phyloP scores from a whole-genome alignment of 345 rosid genomes.

The Mercurialis annua region DNA sequence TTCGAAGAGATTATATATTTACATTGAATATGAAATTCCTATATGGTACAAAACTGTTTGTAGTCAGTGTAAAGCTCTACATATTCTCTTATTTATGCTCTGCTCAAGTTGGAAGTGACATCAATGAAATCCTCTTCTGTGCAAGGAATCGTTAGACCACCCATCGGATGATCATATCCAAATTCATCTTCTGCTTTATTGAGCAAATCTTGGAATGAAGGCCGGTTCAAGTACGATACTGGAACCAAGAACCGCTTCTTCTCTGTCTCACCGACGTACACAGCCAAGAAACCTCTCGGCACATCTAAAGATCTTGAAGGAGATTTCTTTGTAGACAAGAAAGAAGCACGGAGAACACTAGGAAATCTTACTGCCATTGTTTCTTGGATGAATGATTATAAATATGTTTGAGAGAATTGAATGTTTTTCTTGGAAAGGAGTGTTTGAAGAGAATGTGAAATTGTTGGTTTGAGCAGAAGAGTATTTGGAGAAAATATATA shows the following conservation, averaged over 20 bases:
- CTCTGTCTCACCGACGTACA: slow-evolving; percentile 35
- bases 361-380: too few species aligned
- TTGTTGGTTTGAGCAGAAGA: too few species aligned
- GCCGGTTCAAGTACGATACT: background rate
- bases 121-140: background rate
- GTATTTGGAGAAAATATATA: too few species aligned
- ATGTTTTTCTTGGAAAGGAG: too few species aligned
- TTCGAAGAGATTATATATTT: too few species aligned
- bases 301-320: background rate
- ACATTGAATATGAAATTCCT: too few species aligned
- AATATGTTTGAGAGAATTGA: too few species aligned
- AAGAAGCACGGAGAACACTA: too few species aligned
- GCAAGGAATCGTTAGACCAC: slow-evolving; percentile 15
- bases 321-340: too few species aligned
- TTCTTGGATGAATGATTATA: too few species aligned
- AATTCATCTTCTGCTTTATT: slow-evolving; percentile 5
- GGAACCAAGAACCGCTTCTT: slow-evolving; percentile 7
- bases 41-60: too few species aligned
- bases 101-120: background rate
- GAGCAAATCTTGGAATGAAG: slow-evolving; percentile 8
- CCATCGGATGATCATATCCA: slow-evolving; percentile 17
- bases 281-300: slow-evolving; percentile 29
- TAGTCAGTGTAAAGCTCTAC: background rate
- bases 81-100: background rate
- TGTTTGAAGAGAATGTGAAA: too few species aligned